Evolutionary conservation across 495 filamentous ascomycete species (phyloP).

Genomic region (Aspergillus carlsbadensis): DNA sequence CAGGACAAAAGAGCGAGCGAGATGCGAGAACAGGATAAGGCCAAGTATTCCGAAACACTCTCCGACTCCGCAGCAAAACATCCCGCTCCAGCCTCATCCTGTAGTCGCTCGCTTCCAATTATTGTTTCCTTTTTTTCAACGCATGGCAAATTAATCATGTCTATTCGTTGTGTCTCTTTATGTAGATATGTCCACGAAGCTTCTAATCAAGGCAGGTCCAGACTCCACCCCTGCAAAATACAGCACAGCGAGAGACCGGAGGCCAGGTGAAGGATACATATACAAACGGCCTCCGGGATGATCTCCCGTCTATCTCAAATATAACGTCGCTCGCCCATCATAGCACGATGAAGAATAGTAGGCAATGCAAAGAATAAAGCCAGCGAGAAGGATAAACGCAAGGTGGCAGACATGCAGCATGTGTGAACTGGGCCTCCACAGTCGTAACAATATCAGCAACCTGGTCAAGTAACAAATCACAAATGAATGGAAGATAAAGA

Average conservation of each 20-base stretch:
- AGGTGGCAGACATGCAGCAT: slow-evolving; percentile 19
- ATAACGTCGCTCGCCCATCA: slow-evolving; percentile 4
- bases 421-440: slow-evolving; percentile 17
- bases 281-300: slow-evolving; percentile 22
- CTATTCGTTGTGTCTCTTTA: slow-evolving; percentile 6
- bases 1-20: not conserved
- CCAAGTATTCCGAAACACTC: slow-evolving; percentile 34
- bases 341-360: slow-evolving; percentile 9
- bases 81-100: not conserved
- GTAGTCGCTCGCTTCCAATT: no score
- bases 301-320: not conserved
- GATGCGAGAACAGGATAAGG: slow-evolving; percentile 31
- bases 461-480: slow-evolving; percentile 4
- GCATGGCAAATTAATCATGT: slow-evolving; percentile 6
- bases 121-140: not conserved
- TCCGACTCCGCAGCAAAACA: slow-evolving; percentile 7
- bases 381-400: slow-evolving; percentile 3
- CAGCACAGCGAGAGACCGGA: not conserved
- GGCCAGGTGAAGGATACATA: slow-evolving; percentile 24
- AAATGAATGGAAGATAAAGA: slow-evolving; percentile 17
- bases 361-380: slow-evolving; percentile 11
- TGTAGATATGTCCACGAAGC: slow-evolving; percentile 6
- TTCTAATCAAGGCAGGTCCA: slow-evolving; percentile 13
- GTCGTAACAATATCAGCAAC: slow-evolving; percentile 24
- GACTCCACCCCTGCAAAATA: slow-evolving; percentile 1